Base-by-base conservation (phyloP, 768 basidiomycete species). In the Botryobasidium botryosum region DNA sequence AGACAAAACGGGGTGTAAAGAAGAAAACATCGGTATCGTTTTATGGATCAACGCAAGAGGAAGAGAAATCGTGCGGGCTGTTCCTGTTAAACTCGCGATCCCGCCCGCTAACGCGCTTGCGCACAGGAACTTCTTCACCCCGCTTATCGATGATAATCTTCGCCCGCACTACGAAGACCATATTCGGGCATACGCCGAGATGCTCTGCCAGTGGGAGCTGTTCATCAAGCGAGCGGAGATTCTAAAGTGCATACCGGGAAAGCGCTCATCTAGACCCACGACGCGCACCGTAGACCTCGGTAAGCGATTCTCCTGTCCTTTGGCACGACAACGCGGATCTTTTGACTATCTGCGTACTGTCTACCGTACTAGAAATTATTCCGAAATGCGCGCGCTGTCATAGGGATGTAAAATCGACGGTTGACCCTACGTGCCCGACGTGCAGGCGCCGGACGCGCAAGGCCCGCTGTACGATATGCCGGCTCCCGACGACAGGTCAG, bases 401-500 rank as follows among this genome's bases (percentile, higher is more conserved):
- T 8, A 54, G 54, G 23, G 47, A 57, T 6, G 52, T 68, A 15
- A 55, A 56, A 0, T 62, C 66, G 15, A 54, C 56, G 12, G 61
- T 55, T 29, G 28, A 43, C 5, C 15, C 36, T 17, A 51, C 59
- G 2, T 81, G 74, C 54, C 53, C 59, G 21, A 55, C 59, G 24
- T 75, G 70, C 48, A 62, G 60, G 44, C 61, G 59, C 6, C 59
- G 62, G n/a, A 65, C 61, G 35, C 62, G 60, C 4, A 67, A 66
- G 56, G 63, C 74, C 2, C 60, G 59, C 5, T 87, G 84, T 55
- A 71, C 79, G 0, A 68, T 86, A 15, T 86, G 84, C 56, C 69
- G 81, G 39, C 68, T 86, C 25, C 77, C 80, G 5, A 74, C 79
- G 46, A 79, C 74, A 68, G 80, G 84, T 74, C 50, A 7, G 66